These are phyloP conservation scores for Scutellaria baicalensis DNA, from an alignment of 257 asterid species.

Conservation along the genomic window DNA sequence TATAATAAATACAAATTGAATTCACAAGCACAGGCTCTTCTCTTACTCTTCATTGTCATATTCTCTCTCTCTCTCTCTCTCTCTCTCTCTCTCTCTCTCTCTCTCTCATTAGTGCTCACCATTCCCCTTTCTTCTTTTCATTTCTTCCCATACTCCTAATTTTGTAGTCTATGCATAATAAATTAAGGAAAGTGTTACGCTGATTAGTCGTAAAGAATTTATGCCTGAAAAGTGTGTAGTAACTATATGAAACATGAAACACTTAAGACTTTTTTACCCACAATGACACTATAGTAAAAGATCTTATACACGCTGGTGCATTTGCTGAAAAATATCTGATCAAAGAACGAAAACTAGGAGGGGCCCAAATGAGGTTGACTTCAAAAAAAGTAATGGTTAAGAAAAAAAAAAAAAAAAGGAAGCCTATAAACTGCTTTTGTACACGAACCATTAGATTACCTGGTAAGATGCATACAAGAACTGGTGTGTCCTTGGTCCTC, in stretches of 20 bases:
- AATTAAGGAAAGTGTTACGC: too few species aligned
- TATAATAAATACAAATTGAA: constrained; percentile 70
- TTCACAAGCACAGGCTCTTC: constrained; percentile 26
- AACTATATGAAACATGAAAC: too few species aligned
- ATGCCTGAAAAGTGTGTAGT: too few species aligned
- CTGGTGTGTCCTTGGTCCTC: constrained; percentile 6
- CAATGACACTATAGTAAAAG: too few species aligned
- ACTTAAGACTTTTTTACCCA: too few species aligned
- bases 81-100: constrained; percentile 4
- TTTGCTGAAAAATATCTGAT: neutral
- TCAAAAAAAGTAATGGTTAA: neutral
- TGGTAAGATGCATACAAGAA: constrained; percentile 14
- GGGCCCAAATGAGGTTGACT: constrained; percentile 4
- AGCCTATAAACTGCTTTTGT: neutral
- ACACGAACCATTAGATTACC: constrained; percentile 10
- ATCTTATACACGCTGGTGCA: neutral
- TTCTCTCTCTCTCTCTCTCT: constrained; percentile 5
- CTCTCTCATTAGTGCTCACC: too few species aligned
- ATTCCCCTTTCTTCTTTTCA: too few species aligned
- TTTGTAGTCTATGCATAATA: too few species aligned
- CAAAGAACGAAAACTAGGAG: neutral
- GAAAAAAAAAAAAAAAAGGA: neutral
- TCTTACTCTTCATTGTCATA: constrained; percentile 4
- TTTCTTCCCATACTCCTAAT: too few species aligned
- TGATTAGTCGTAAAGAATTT: too few species aligned